Percentiles rank a stretch among this genome's conserved stretches.
These are phyloP conservation scores for Collybiopsis luxurians DNA, from an alignment of 768 basidiomycete genomes.

Conservation along the genomic window DNA sequence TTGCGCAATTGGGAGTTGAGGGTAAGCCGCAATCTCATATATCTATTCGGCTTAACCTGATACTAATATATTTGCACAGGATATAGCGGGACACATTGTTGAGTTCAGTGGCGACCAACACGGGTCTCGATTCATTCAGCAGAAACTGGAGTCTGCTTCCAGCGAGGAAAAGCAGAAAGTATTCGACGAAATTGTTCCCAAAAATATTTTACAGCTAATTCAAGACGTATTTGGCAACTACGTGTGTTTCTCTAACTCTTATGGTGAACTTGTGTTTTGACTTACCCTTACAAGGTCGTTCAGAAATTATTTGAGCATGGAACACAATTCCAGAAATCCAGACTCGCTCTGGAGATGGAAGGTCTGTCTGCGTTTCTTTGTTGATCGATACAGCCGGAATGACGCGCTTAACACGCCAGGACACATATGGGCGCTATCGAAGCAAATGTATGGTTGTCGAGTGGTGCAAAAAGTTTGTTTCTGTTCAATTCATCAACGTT, in stretches of 20 bases:
- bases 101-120: slow-evolving; percentile 96
- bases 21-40: slow-evolving; percentile 39
- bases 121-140: slow-evolving; percentile 97
- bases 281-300: slow-evolving; percentile 57
- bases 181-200: slow-evolving; percentile 86
- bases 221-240: slow-evolving; percentile 97
- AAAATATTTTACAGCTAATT: slow-evolving; percentile 71
- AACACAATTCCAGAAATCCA: slow-evolving; percentile 66
- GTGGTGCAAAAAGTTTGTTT: slow-evolving; percentile 83
- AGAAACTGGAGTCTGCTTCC: slow-evolving; percentile 74
- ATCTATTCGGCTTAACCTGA: neutral
- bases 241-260: slow-evolving; percentile 40
- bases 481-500: neutral
- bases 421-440: slow-evolving; percentile 70
- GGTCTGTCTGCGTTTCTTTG: slow-evolving; percentile 24
- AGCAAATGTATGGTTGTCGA: slow-evolving; percentile 95
- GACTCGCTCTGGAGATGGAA: slow-evolving; percentile 71
- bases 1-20: slow-evolving; percentile 77
- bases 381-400: neutral
- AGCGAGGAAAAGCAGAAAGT: slow-evolving; percentile 75
- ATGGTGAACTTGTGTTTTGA: neutral
- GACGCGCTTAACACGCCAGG: neutral
- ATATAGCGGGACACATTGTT: slow-evolving; percentile 79
- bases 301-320: slow-evolving; percentile 94
- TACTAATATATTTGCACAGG: slow-evolving; percentile 42